Percentiles rank a stretch among this genome's conserved stretches.
Conservation (phyloP, 1,284 basidiomycete species). For the Macrocystidia cucumis region DNA sequence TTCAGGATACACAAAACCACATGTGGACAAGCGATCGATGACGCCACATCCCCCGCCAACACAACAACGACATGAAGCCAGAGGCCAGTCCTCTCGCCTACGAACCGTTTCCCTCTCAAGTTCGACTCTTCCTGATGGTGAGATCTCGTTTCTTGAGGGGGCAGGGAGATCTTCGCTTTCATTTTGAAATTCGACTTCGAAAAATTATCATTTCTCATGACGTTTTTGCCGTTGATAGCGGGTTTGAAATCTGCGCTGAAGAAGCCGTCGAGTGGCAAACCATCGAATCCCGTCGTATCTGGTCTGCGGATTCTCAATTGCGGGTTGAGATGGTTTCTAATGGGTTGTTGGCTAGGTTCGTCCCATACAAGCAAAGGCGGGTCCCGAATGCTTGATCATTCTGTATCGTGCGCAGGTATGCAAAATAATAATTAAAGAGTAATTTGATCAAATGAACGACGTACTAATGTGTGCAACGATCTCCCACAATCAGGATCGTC, state of each 20-base stretch:
- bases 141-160: too few species aligned
- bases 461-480: slow-evolving; percentile 8
- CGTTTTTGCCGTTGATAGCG: slow-evolving; percentile 4
- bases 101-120: slow-evolving; percentile 15
- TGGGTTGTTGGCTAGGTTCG: neutral
- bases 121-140: slow-evolving; percentile 14
- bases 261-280: neutral
- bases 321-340: too few species aligned
- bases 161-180: slow-evolving; percentile 3
- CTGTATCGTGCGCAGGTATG: slow-evolving; percentile 8
- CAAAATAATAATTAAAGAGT: slow-evolving; percentile 6
- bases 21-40: slow-evolving; percentile 12
- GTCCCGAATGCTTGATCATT: slow-evolving; percentile 8
- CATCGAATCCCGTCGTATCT: neutral
- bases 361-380: slow-evolving; percentile 7
- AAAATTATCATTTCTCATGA: too few species aligned
- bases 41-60: slow-evolving; percentile 13
- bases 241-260: too few species aligned
- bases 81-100: slow-evolving; percentile 10
- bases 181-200: neutral
- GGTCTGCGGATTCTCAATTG: too few species aligned
- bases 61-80: slow-evolving; percentile 8
- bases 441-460: too few species aligned
- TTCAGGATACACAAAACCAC: slow-evolving; percentile 10
- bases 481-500: slow-evolving; percentile 8